phyloP scores from a whole-genome alignment of 495 filamentous ascomycete species.

The Penicillium psychrofluorescens region DNA sequence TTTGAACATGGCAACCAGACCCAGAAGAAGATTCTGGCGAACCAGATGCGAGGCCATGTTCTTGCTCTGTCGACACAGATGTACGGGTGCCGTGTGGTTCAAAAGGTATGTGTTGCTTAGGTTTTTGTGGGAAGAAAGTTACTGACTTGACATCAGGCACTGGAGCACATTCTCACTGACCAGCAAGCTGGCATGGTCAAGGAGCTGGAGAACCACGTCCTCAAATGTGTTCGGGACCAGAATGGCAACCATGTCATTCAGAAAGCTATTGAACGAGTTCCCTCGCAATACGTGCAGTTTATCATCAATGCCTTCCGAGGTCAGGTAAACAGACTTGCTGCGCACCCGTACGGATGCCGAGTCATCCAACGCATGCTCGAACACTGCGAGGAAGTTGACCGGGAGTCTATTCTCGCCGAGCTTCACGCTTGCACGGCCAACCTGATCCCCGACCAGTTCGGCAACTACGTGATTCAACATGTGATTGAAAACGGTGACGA shows the following conservation, averaged over 20 bases:
- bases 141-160: conserved; percentile 49
- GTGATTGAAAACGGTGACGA: conserved; percentile 77
- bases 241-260: conserved; percentile 98
- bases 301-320: conserved; percentile 80
- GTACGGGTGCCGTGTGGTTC: conserved; percentile 94
- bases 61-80: conserved; percentile 74
- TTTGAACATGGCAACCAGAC: conserved; percentile 94
- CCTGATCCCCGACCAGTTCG: conserved; percentile 84
- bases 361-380: conserved; percentile 93
- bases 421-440: conserved; percentile 62
- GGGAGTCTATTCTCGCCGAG: conserved; percentile 66
- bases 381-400: conserved; percentile 66
- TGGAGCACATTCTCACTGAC: conserved; percentile 85
- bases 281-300: conserved; percentile 74
- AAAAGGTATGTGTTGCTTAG: conserved; percentile 55
- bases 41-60: conserved; percentile 80
- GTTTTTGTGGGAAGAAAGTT: not conserved
- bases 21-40: conserved; percentile 82
- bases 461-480: conserved; percentile 96
- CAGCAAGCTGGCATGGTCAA: conserved; percentile 80
- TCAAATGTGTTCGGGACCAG: conserved; percentile 78
- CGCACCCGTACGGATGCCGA: conserved; percentile 82
- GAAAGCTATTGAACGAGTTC: conserved; percentile 85
- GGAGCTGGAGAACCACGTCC: conserved; percentile 72
- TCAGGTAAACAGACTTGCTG: conserved; percentile 69